Evolutionary conservation across 805 yeast species (phyloP), one percentile per base, ranked within the genome.

Genomic region (Komagataella mondaviorum): DNA sequence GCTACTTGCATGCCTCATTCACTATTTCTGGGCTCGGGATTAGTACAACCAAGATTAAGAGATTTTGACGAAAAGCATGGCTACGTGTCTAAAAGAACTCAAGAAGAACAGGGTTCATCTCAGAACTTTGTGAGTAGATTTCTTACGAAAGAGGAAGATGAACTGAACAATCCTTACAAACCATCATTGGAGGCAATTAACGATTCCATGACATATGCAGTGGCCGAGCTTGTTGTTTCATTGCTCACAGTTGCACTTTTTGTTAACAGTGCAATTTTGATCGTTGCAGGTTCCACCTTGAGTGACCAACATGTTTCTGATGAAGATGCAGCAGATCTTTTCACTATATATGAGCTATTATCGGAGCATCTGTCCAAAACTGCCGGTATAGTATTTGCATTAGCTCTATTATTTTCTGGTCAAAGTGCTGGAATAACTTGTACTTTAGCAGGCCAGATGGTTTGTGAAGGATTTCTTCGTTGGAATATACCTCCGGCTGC

Each of bases 1-100:
- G 95, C 96, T 22, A 89, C 96, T 2, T 91, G 90, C 23, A 89
- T 89, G 97, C 96, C 96, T 6, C 97, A 90, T 62, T 84, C 93
- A 2, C 70, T 89, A 49, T 89, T 85, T 61, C 72, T 89, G 48
- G 97, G 97, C 1, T 82, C 91, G 0, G 95, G 96, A 12, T 78
- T 90, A 51, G 96, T 87, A 5, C 95, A 88, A 62, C 83, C 96
- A 5, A 74, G 96, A 55, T 69, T 89, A 51, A 78, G 85, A 57
- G 95, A 87, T 48, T 88, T 70, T 60, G 97, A 89, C 63, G 70
- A 80, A 16, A 77, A 75, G 52, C 64, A 78, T 52, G 96, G 96
- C 1, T 83, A 76, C 59, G 62, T 53, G 1, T 70, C 66, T 73
- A 57, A 44, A 53, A 3, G 30, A 46, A 16, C 55, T 1, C 55